phyloP scores from a whole-genome alignment of 257 asterid genomes.

The Lycium barbarum region DNA sequence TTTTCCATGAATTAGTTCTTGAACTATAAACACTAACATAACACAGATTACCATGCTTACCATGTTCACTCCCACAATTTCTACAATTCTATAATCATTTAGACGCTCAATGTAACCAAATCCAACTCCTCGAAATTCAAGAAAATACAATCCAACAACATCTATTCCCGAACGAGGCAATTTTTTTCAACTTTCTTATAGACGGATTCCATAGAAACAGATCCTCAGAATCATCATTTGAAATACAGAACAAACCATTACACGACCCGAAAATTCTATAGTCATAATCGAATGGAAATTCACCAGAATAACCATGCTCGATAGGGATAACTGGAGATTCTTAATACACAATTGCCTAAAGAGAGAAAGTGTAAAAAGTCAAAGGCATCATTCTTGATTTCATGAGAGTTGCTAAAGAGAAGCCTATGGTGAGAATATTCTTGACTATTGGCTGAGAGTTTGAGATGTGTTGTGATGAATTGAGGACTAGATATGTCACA shows the following conservation, averaged over 20 bases:
- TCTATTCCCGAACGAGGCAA: conserved; percentile 44
- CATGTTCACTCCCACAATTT: background rate
- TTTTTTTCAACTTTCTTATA: conserved; percentile 38
- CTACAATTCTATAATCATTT: conserved; percentile 47
- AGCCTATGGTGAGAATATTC: conserved; percentile 21
- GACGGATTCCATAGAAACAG: conserved; percentile 57
- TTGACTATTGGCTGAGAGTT: background rate
- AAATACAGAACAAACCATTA: conserved; percentile 56
- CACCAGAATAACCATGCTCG: background rate
- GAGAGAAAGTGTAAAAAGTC: conserved; percentile 32
- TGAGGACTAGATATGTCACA: conserved; percentile 45
- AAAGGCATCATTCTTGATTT: background rate
- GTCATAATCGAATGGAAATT: too few relatives aligned
- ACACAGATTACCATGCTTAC: background rate
- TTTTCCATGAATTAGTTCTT: conserved; percentile 38
- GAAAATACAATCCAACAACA: background rate
- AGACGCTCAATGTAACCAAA: conserved; percentile 50
- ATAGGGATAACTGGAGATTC: background rate
- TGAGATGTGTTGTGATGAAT: conserved; percentile 49
- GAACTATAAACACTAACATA: conserved; percentile 37
- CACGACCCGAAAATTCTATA: conserved; percentile 47
- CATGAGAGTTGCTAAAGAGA: conserved; percentile 4
- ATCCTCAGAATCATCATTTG: background rate
- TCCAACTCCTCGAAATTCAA: too few relatives aligned
- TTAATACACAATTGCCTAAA: conserved; percentile 43